Evolutionary conservation across 352 stramenopile species (phyloP), one percentile per base, ranked within the genome.

Genomic region (Nothophytophthora sp.): DNA sequence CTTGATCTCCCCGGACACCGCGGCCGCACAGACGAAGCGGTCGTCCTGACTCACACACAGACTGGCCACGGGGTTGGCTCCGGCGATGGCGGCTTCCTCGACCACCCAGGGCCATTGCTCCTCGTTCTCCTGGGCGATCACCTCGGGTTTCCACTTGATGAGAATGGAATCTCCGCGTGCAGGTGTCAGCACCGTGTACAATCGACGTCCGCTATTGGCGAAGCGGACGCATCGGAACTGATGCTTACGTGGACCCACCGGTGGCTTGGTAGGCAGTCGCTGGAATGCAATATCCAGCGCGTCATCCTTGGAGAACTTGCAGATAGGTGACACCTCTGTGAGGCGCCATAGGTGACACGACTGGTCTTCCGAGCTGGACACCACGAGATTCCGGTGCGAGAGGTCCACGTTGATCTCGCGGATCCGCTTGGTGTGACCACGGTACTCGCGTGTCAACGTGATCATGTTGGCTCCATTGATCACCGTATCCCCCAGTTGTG

Each of bases 171-270:
- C 82, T 7, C 84, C 84, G 24, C 84, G 76, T 0, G 84, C 77
- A 0, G 76, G 80, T 0, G 81, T 92, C 20, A 94, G 60, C 41
- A 92, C 77, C 10, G 84, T 94, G 55, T 77, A 91, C 20, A 94
- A 61, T 29, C 55, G 50, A 43, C 81, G 73, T 13, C 84, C 84
- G 40, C 73, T 77, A 35, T 86, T 85, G 0, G 84, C 58, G 36
- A 94, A 94, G 15, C 81, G 73, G 33, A 82, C 84, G 34, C 84
- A 94, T 13, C 84, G 81, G 36, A 94, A 94, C 51, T 92, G 57
- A 50, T 94, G 84, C 60, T 92, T 94, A 13, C 65, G 63, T 4
- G 61, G 60, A 2, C 78, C 76, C 6, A 60, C 20, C 1, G 66
- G 52, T 1, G 66, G 63, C 30, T 86, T 86, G 4, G 63, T 59